phyloP scores from a whole-genome alignment of 768 basidiomycete species.

The Pulveroboletus sp. region DNA sequence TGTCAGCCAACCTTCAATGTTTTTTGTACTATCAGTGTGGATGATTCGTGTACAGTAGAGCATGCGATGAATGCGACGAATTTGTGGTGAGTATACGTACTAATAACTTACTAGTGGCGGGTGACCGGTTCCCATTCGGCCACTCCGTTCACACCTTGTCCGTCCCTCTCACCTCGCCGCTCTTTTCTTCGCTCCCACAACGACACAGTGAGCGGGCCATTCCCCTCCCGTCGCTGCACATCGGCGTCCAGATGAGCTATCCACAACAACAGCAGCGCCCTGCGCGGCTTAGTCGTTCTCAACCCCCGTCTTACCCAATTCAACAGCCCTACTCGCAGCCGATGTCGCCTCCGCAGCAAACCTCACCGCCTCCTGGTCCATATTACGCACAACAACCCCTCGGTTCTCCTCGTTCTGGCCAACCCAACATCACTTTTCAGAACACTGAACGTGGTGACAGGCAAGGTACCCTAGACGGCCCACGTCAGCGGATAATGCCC shows the following conservation, averaged over 20 bases:
- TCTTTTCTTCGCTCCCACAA: conserved; percentile 12
- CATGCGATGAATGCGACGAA: not conserved
- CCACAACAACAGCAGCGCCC: conserved; percentile 43
- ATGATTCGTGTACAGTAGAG: conserved; percentile 5
- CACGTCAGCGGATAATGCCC: conserved; percentile 45
- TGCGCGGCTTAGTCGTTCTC: conserved; percentile 27
- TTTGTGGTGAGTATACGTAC: conserved; percentile 1
- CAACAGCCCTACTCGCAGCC: conserved; percentile 24
- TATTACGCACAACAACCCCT: conserved; percentile 18
- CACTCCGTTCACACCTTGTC: conserved; percentile 12
- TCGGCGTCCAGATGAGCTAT: conserved; percentile 28
- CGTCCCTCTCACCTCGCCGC: conserved; percentile 12
- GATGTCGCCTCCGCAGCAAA: conserved; percentile 17
- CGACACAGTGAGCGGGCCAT: conserved; percentile 4
- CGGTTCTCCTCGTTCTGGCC: conserved; percentile 16
- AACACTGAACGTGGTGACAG: conserved; percentile 69
- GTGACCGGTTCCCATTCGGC: conserved; percentile 14
- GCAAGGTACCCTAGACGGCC: conserved; percentile 52
- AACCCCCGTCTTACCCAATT: conserved; percentile 37
- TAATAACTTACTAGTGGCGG: conserved; percentile 1
- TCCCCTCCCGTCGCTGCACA: not conserved
- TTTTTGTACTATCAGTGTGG: not conserved
- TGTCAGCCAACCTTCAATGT: not conserved
- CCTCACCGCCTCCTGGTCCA: conserved; percentile 11
- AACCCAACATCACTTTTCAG: conserved; percentile 64